These are phyloP conservation scores for Halenospora varia DNA, from an alignment of 495 filamentous ascomycete species.

Conservation along the genomic window DNA sequence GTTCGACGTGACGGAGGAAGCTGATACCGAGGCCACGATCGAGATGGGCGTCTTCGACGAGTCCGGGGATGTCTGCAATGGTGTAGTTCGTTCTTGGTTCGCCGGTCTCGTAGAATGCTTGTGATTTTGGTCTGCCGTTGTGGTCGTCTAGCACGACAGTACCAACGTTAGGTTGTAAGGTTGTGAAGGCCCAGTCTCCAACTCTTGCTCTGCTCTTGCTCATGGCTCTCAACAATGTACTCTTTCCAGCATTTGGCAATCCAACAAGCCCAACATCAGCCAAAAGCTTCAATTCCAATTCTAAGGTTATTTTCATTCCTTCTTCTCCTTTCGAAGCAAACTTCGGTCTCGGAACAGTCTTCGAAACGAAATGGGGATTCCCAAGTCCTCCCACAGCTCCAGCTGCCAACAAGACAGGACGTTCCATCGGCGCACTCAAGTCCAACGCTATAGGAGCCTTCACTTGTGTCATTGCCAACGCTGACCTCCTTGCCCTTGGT, in stretches of 20 bases:
- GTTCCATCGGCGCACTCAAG: constrained; percentile 72
- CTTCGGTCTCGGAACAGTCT: constrained; percentile 63
- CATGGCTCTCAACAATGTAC: constrained; percentile 82
- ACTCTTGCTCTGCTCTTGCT: constrained; percentile 83
- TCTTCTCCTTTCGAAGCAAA: constrained; percentile 84
- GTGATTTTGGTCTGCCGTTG: constrained; percentile 54
- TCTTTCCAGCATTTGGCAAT: constrained; percentile 94
- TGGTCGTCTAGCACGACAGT: constrained; percentile 88
- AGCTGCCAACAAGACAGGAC: constrained; percentile 83
- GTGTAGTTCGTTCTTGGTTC: constrained; percentile 72
- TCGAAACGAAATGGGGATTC: constrained; percentile 86
- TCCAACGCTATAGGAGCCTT: constrained; percentile 73
- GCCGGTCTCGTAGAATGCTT: constrained; percentile 25
- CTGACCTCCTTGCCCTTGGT: constrained; percentile 50
- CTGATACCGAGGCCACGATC: constrained; percentile 89
- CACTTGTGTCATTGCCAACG: constrained; percentile 59
- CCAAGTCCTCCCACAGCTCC: constrained; percentile 87
- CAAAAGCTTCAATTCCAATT: constrained; percentile 90
- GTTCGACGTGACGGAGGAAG: constrained; percentile 91
- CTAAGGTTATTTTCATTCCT: constrained; percentile 71
- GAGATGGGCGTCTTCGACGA: constrained; percentile 86
- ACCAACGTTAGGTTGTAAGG: constrained; percentile 87
- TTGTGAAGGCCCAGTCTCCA: constrained; percentile 96
- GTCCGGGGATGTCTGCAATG: constrained; percentile 91
- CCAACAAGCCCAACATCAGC: constrained; percentile 94